Evolutionary conservation across 768 basidiomycete genomes (phyloP), one percentile per base, ranked within the genome.

Genomic region (Hypsizygus marmoreus): DNA sequence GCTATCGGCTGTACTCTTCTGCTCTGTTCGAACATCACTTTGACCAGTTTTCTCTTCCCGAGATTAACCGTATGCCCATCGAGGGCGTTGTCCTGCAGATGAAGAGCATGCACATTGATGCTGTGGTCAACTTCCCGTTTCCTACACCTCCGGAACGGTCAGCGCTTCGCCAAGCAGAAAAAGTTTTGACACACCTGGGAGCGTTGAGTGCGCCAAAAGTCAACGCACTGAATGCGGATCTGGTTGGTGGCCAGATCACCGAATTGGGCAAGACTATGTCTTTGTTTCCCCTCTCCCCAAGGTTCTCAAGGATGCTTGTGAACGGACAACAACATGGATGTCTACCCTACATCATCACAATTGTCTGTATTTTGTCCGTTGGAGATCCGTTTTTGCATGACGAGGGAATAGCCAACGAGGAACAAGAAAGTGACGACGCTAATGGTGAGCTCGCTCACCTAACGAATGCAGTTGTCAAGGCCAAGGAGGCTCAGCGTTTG

Each of bases 101-200:
- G 95, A 99, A 99, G 74, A 86, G 84, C 64, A 97, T 99, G 94
- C 91, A 95, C 60, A 95, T 99, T 47, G 94, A 98, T 59, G 77
- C 91, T 1, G 92, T 98, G 29, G 76, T 91, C 56, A 98, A 98
- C 69, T 99, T 99, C 66, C 97, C 97, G 12, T 98, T 98, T 69
- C 97, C 97, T 1, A 97, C 97, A 0, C 88, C 95, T 11, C 97
- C 97, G 0, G 91, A 97, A 64, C 80, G 86, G 28, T 58, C 65
- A 8, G 77, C 81, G 4, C 73, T 99, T 33, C 76, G 73, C 46
- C 87, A 86, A 59, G 93, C 97, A 2, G 95, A 99, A 67, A 82
- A 74, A 35, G 74, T 85, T 3, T 74, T 99, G 30, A 80, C 74
- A 13, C 78, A 91, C 56, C 81, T 99, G 8, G 94, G 93, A 17